These are phyloP conservation scores for Amaranthus hypochondriacus DNA, from an alignment of 148 eudicot genomes.

Conservation along the genomic window DNA sequence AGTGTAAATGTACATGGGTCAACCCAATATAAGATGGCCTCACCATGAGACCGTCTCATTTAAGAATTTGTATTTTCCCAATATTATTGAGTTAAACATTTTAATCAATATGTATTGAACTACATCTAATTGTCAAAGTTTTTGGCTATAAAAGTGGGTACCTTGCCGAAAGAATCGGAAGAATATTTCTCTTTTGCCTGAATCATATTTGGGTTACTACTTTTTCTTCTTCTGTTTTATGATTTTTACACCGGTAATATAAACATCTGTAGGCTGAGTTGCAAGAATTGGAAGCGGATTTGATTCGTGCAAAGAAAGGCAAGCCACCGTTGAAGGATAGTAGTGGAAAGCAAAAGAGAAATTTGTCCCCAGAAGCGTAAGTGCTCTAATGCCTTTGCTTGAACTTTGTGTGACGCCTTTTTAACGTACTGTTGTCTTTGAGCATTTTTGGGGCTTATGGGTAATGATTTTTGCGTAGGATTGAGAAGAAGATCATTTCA, in stretches of 20 bases:
- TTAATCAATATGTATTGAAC: too few species aligned
- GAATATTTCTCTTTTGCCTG: neutral
- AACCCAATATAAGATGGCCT: too few species aligned
- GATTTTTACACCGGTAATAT: conserved; percentile 7
- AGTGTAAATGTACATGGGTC: too few species aligned
- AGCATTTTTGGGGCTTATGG: conserved; percentile 20
- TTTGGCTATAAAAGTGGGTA: too few species aligned
- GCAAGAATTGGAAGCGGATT: conserved; percentile 62
- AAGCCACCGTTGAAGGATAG: conserved; percentile 67
- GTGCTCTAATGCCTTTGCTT: conserved; percentile 7
- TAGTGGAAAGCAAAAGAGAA: conserved; percentile 77
- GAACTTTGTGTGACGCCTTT: neutral
- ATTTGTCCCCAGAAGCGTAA: conserved; percentile 82
- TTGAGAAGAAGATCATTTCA: conserved; percentile 73
- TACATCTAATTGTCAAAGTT: too few species aligned
- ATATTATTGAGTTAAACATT: too few species aligned
- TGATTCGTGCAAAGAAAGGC: conserved; percentile 83
- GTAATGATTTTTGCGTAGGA: conserved; percentile 35
- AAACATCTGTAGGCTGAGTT: conserved; percentile 41
- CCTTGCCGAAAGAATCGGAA: too few species aligned
- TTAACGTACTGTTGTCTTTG: neutral
- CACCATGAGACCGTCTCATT: too few species aligned
- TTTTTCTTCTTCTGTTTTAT: neutral
- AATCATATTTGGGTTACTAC: neutral
- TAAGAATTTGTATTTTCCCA: too few species aligned